Conservation (phyloP, 2,329 filamentous ascomycete species). For the Alternaria novae-zelandiae region DNA sequence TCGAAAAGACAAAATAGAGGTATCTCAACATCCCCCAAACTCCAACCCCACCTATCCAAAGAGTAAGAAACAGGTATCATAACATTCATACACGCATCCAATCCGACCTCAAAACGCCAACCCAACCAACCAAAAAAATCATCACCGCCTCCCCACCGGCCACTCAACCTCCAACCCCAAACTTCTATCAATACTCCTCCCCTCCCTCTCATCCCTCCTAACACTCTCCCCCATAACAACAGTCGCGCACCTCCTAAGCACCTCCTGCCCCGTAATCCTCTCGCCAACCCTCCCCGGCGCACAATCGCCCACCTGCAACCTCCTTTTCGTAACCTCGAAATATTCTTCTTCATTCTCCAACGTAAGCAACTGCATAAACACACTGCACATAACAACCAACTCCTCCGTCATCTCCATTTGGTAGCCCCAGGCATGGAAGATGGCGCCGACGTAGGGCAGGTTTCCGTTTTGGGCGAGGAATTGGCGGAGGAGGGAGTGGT, state of each 20-base stretch:
- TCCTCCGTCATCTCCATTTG: constrained; percentile 38
- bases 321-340: constrained; percentile 27
- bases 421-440: constrained; percentile 46
- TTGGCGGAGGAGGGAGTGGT: constrained; percentile 34
- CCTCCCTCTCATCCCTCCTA: constrained; percentile 43
- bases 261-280: constrained; percentile 31
- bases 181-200: constrained; percentile 28
- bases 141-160: constrained; percentile 8
- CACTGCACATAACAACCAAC: constrained; percentile 42
- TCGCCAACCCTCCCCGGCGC: constrained; percentile 28
- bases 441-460: constrained; percentile 36
- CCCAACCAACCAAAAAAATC: background rate
- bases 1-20: background rate
- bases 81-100: background rate
- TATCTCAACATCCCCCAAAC: background rate
- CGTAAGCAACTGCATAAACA: constrained; percentile 42
- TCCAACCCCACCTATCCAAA: background rate
- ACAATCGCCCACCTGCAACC: constrained; percentile 39
- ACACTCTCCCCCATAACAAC: constrained; percentile 44
- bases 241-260: constrained; percentile 41
- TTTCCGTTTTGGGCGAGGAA: constrained; percentile 29
- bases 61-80: background rate
- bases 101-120: background rate
- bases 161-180: constrained; percentile 19
- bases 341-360: constrained; percentile 36